These are phyloP conservation scores for Raphanus sativus DNA, from an alignment of 345 rosid species.

Conservation along the genomic window DNA sequence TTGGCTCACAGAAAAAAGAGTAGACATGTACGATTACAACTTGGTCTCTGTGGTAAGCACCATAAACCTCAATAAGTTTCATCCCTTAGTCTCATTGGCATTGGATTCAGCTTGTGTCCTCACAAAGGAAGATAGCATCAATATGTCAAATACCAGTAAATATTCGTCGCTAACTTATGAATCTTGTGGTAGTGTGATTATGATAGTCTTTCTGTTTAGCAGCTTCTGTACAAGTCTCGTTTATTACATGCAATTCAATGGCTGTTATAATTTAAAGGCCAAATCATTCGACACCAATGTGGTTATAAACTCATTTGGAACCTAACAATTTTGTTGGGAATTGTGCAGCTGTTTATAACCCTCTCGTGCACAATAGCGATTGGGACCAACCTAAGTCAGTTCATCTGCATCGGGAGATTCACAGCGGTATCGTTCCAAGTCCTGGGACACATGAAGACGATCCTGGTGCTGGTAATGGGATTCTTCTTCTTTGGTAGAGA, in stretches of 20 bases:
- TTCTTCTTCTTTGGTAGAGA: neutral
- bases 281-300: neutral
- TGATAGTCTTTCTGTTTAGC: neutral
- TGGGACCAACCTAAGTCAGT: neutral
- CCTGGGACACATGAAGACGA: neutral
- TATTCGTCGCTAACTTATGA: neutral
- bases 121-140: neutral
- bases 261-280: neutral
- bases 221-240: neutral
- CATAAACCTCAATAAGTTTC: constrained; percentile 10
- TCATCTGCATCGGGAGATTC: neutral
- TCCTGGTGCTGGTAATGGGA: neutral
- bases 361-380: neutral
- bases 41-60: constrained; percentile 60
- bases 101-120: neutral
- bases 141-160: neutral
- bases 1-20: constrained; percentile 78
- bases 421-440: neutral
- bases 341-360: constrained; percentile 35
- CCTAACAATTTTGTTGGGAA: neutral
- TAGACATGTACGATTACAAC: constrained; percentile 62
- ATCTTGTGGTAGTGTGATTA: neutral
- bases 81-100: neutral
- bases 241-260: neutral
- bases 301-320: neutral